Evolutionary conservation across 2,329 filamentous ascomycete species (phyloP).

Genomic region (Simplicillium sp.): DNA sequence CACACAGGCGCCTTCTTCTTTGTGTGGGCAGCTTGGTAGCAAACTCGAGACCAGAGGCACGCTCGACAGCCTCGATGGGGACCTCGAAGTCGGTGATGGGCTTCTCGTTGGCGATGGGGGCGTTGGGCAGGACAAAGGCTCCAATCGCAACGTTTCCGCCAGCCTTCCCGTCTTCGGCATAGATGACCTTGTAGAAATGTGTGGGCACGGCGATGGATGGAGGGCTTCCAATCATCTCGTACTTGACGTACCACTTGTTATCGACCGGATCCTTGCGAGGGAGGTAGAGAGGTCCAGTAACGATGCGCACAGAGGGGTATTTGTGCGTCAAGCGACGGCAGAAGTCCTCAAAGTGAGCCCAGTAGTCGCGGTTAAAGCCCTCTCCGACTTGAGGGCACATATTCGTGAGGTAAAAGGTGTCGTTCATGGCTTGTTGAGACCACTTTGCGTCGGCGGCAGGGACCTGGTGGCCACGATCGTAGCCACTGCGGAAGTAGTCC

Average conservation of each 20-base stretch:
- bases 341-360: slow-evolving; percentile 98
- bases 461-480: slow-evolving; percentile 93
- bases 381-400: slow-evolving; percentile 99
- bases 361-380: slow-evolving; percentile 98
- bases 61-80: slow-evolving; percentile 83
- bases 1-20: slow-evolving; percentile 70
- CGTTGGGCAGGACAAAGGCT: slow-evolving; percentile 93
- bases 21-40: slow-evolving; percentile 65
- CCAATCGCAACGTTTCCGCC: slow-evolving; percentile 76
- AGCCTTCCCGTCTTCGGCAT: slow-evolving; percentile 70
- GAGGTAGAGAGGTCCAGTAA: slow-evolving; percentile 89
- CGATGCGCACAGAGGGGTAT: slow-evolving; percentile 83
- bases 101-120: slow-evolving; percentile 77
- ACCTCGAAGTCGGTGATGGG: slow-evolving; percentile 89
- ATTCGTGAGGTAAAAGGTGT: slow-evolving; percentile 86
- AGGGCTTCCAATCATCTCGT: slow-evolving; percentile 91
- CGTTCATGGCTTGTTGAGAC: slow-evolving; percentile 89
- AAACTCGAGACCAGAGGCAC: slow-evolving; percentile 88
- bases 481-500: slow-evolving; percentile 92
- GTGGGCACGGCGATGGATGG: slow-evolving; percentile 94
- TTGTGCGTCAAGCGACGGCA: slow-evolving; percentile 70
- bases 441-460: slow-evolving; percentile 95
- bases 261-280: slow-evolving; percentile 73
- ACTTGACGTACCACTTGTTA: slow-evolving; percentile 90
- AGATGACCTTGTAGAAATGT: slow-evolving; percentile 99